Evolutionary conservation across 2,329 filamentous ascomycete species (phyloP).

Genomic region (Botrytis fabae): DNA sequence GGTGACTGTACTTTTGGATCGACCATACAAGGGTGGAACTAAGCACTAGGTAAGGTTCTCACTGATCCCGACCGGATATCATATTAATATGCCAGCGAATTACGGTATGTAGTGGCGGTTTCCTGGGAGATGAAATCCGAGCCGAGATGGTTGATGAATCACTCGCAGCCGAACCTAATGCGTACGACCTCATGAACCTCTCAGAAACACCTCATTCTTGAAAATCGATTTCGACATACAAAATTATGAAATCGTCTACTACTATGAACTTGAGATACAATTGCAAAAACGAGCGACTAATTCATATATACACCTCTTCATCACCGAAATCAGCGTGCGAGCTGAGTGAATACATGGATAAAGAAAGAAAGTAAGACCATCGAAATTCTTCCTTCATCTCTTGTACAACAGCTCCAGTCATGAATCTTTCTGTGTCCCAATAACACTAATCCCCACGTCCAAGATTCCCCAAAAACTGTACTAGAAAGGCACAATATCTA

Average conservation of each 20-base stretch:
- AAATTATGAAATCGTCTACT: not conserved
- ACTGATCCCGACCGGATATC: not conserved
- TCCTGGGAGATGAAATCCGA: not conserved
- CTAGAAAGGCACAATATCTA: conserved; percentile 8
- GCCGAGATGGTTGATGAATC: not conserved
- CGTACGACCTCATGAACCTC: not conserved
- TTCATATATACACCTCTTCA: not conserved
- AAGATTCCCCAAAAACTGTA: not conserved
- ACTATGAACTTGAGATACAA: not conserved
- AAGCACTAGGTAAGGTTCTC: not conserved
- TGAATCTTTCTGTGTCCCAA: not conserved
- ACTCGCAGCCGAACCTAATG: not conserved
- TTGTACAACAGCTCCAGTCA: not conserved
- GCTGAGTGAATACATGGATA: not conserved
- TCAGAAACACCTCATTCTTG: not conserved
- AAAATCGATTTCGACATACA: not conserved
- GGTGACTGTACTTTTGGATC: not conserved
- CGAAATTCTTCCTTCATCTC: not conserved
- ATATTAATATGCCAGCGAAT: not conserved
- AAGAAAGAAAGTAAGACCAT: not conserved
- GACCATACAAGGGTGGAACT: not conserved
- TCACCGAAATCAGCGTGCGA: not conserved
- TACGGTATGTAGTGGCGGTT: not conserved
- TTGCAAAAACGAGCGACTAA: not conserved
- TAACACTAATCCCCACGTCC: not conserved